Conservation (phyloP, 306 rosid species). For the Trifolium dubium region DNA sequence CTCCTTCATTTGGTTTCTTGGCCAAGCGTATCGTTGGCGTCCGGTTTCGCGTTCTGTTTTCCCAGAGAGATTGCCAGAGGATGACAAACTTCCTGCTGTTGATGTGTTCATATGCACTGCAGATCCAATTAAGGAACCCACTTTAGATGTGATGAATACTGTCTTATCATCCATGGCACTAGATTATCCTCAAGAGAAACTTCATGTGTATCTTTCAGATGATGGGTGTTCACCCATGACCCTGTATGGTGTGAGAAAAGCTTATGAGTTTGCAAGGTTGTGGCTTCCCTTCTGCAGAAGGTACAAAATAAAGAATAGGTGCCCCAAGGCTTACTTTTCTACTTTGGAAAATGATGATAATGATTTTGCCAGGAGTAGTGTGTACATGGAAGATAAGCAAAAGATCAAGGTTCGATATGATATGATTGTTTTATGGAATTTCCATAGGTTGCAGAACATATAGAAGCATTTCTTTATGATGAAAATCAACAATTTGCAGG, state of each 20-base stretch:
- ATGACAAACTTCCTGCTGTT: constrained; percentile 60
- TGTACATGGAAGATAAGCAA: constrained; percentile 46
- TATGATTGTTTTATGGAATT: constrained; percentile 10
- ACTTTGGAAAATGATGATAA: constrained; percentile 37
- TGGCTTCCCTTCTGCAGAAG: constrained; percentile 76
- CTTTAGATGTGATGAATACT: constrained; percentile 70
- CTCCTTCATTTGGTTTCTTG: constrained; percentile 72
- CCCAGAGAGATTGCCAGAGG: constrained; percentile 61
- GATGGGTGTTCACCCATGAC: constrained; percentile 66
- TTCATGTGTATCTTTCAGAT: constrained; percentile 72
- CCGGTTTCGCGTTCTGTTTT: constrained; percentile 53
- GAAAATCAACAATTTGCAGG: constrained; percentile 46
- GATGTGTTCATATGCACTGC: constrained; percentile 76
- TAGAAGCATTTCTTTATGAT: constrained; percentile 1
- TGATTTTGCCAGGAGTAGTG: constrained; percentile 36
- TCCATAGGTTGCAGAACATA: background rate
- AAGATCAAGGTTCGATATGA: constrained; percentile 44
- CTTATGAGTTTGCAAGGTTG: constrained; percentile 58
- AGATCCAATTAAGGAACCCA: constrained; percentile 72
- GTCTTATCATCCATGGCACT: constrained; percentile 72
- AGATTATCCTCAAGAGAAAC: constrained; percentile 71
- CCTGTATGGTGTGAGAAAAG: constrained; percentile 50
- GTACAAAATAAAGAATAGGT: constrained; percentile 50
- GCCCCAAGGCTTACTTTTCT: constrained; percentile 70
- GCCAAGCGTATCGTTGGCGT: constrained; percentile 60